Percentiles rank a stretch among this genome's conserved stretches.
These are phyloP conservation scores for Aspergillus cavernicola DNA, from an alignment of 495 filamentous ascomycete species.

Conservation along the genomic window DNA sequence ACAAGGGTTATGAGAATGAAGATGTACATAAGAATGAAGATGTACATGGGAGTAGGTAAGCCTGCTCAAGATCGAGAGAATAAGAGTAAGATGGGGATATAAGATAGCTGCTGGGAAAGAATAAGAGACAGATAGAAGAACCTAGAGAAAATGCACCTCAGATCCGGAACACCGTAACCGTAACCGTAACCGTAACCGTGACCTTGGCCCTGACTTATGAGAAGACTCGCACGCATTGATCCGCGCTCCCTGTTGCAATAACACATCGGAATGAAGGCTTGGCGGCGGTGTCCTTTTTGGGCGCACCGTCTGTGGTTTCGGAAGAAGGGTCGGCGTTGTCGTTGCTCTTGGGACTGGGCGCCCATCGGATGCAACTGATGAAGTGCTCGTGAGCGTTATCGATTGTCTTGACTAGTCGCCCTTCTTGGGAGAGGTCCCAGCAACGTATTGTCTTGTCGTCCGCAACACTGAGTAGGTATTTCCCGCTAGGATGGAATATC, in stretches of 20 bases:
- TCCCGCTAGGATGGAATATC: slow-evolving; percentile 90
- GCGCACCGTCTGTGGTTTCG: not conserved
- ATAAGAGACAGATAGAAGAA: not conserved
- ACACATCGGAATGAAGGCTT: slow-evolving; percentile 54
- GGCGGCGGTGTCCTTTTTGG: slow-evolving; percentile 7
- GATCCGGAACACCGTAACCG: not conserved
- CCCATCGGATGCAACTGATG: slow-evolving; percentile 85
- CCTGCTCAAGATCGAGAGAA: too few relatives aligned
- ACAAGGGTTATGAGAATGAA: too few relatives aligned
- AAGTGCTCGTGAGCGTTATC: slow-evolving; percentile 79
- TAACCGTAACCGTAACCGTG: not conserved
- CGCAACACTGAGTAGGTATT: slow-evolving; percentile 78
- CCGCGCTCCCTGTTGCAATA: slow-evolving; percentile 55
- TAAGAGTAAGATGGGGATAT: not conserved
- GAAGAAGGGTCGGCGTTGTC: slow-evolving; percentile 35
- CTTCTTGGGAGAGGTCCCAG: slow-evolving; percentile 93
- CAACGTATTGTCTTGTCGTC: slow-evolving; percentile 93
- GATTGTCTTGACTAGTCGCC: slow-evolving; percentile 80
- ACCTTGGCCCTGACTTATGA: not conserved
- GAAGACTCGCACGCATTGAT: slow-evolving; percentile 15
- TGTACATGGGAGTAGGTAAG: too few relatives aligned
- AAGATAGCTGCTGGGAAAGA: not conserved
- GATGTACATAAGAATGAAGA: too few relatives aligned
- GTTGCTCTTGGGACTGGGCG: slow-evolving; percentile 61
- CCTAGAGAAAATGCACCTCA: not conserved